phyloP scores from a whole-genome alignment of 2,329 filamentous ascomycete species.

The Tolypocladium endophyticum region DNA sequence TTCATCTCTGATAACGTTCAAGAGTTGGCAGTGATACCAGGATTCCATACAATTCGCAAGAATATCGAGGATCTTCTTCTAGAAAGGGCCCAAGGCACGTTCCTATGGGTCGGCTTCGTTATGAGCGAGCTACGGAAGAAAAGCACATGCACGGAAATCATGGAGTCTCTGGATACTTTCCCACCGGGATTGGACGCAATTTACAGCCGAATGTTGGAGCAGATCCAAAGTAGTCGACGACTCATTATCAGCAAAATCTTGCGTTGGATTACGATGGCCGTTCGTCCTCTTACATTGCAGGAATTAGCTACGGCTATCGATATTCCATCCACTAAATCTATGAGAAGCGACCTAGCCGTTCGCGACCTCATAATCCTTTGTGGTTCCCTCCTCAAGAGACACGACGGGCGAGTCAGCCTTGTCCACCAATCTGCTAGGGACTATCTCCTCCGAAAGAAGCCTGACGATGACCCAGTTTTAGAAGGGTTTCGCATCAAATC shows the following conservation, averaged over 20 bases:
- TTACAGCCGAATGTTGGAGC: neutral
- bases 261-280: neutral
- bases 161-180: neutral
- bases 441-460: neutral
- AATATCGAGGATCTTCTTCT: neutral
- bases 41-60: neutral
- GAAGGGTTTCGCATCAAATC: neutral
- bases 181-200: neutral
- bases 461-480: neutral
- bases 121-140: neutral
- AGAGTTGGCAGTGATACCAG: neutral
- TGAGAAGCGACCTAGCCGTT: neutral
- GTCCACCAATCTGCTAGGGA: neutral
- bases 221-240: neutral
- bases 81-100: neutral
- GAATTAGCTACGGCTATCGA: neutral
- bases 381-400: neutral
- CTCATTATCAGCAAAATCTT: neutral
- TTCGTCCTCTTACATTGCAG: neutral
- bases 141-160: neutral
- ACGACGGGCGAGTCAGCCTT: neutral
- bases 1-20: neutral
- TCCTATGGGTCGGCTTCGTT: neutral
- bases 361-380: neutral
- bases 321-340: neutral